phyloP scores from a whole-genome alignment of 139 green algal genomes.

The Auxenochlorella pyrenoidosa region DNA sequence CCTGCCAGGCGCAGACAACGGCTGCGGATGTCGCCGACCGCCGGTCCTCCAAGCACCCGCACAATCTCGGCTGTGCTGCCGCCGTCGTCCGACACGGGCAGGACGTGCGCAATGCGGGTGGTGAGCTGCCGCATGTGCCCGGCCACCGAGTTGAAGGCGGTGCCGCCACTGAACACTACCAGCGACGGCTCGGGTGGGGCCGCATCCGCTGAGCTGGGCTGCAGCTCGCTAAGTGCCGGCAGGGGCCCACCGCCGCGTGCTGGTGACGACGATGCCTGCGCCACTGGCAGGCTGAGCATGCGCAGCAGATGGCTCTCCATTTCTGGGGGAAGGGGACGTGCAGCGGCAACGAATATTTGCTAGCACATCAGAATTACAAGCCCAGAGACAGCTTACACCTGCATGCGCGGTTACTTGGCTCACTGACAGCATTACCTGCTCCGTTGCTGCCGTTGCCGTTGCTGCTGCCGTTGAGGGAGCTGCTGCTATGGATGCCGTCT shows the following conservation, averaged over 20 bases:
- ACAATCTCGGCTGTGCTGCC: constrained; percentile 98
- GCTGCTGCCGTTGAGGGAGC: not conserved
- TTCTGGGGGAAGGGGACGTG: not conserved
- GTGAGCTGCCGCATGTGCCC: constrained; percentile 80
- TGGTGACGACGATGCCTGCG: not conserved
- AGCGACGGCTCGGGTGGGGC: constrained; percentile 55
- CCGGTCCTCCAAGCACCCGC: constrained; percentile 94
- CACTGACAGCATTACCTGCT: not conserved
- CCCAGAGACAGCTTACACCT: not conserved
- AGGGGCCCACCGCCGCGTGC: not conserved
- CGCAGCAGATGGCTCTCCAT: constrained; percentile 35
- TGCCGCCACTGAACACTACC: constrained; percentile 95
- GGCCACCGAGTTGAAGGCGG: constrained; percentile 97
- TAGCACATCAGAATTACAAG: not conserved
- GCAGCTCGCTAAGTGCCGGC: not conserved
- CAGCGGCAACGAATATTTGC: not conserved
- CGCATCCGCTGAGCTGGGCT: not conserved
- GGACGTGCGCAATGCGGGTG: constrained; percentile 89
- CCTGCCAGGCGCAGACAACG: constrained; percentile 90
- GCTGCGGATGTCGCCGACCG: constrained; percentile 97
- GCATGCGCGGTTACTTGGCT: no score
- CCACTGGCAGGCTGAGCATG: constrained; percentile 22
- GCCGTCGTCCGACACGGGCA: constrained; percentile 97
- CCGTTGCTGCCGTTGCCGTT: not conserved
- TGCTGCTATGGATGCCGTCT: not conserved